Base-by-base conservation (phyloP, 2,329 filamentous ascomycete genomes). In the Aspergillus hortae region DNA sequence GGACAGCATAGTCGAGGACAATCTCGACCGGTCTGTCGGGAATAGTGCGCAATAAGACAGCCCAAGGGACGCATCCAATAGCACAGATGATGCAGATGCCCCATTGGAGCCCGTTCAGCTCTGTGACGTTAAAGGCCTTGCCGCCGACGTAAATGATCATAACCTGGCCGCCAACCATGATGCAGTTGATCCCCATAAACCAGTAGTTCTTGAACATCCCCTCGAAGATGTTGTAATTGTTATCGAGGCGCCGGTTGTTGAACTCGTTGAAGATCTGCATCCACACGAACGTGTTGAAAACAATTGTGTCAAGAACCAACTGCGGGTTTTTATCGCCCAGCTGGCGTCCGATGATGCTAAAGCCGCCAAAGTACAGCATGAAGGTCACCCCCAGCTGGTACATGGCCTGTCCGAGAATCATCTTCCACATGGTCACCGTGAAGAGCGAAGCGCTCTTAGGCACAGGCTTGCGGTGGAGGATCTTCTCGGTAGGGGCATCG, bases 231-330 rank as follows among this genome's bases (percentile, higher is more conserved):
- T 97, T 97, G 79, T 96, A 92, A 50, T 85, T 83, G 73, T 97
- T 97, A 71, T 97, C 92, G 49, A 97, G 80, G 11, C 92, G 90
- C 53, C 92, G 90, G 74, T 95, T 96, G 77, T 97, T 97, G 82
- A 95, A 89, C 67, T 95, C 88, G 73, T 97, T 97, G 78, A 97
- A 97, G 62, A 97, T 95, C 64, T 97, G 92, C 92, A 97, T 96
- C 92, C 92, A 97, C 48, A 96, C 92, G 67, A 97, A 97, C 0
- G 90, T 94, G 77, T 97, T 97, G 81, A 97, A 97, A 6, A 97
- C 89, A 44, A 97, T 80, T 2, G 91, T 95, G 51, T 85, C 78
- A 54, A 95, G 79, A 62, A 88, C 79, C 12, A 60, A 64, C 5
- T 68, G 57, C 33, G 72, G 66, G 6, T 80, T 67, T 32, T 75